These are phyloP conservation scores for Rhodomyrtus tomentosa DNA, from an alignment of 345 rosid genomes.

Conservation along the genomic window DNA sequence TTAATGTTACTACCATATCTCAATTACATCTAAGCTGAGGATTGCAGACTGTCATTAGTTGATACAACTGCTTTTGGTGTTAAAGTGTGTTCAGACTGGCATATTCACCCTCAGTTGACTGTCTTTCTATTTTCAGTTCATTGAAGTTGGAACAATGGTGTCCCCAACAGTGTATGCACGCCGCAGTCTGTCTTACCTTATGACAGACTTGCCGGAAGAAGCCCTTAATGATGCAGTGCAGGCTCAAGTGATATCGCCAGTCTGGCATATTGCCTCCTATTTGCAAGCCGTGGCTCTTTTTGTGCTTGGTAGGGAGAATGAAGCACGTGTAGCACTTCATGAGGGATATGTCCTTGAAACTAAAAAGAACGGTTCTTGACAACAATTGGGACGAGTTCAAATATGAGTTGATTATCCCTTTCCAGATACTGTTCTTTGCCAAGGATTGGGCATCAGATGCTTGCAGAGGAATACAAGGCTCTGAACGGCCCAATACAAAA, in stretches of 20 bases:
- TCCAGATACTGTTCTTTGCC: not conserved
- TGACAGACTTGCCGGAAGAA: conserved; percentile 61
- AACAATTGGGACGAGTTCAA: not conserved
- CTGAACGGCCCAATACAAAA: not conserved
- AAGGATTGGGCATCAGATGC: not conserved
- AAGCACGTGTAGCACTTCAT: conserved; percentile 52
- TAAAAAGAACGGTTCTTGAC: conserved; percentile 19
- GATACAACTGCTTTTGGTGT: not conserved
- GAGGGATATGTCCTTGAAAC: conserved; percentile 66
- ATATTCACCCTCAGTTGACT: not conserved
- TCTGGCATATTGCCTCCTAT: conserved; percentile 73
- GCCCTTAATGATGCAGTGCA: conserved; percentile 68
- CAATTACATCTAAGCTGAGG: not conserved
- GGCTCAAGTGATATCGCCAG: conserved; percentile 63
- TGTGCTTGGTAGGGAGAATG: conserved; percentile 52
- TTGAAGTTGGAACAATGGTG: conserved; percentile 58
- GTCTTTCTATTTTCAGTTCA: conserved; percentile 37
- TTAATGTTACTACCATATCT: not conserved
- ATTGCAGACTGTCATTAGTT: not conserved
- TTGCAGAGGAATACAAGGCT: not conserved
- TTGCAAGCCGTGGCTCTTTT: conserved; percentile 64
- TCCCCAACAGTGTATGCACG: conserved; percentile 69
- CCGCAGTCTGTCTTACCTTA: conserved; percentile 62
- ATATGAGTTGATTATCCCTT: not conserved
- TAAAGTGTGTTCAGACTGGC: not conserved